Percentiles rank a stretch among this genome's conserved stretches.
Conservation (phyloP, 495 filamentous ascomycete species). For the Friedmanniomyces endolithicus region DNA sequence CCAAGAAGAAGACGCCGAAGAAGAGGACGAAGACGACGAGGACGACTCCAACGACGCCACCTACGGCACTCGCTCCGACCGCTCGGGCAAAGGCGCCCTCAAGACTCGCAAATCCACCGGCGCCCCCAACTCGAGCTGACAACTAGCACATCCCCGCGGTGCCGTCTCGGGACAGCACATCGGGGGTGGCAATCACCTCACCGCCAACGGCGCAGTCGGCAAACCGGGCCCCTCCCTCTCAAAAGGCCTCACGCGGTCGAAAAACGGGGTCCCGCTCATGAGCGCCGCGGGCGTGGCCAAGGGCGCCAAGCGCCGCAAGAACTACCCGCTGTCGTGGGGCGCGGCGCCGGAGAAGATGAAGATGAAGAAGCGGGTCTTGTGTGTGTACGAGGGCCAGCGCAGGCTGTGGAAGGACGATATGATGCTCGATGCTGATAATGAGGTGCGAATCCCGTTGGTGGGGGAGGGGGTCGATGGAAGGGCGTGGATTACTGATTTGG, state of each 20-base stretch:
- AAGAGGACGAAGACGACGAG: conserved; percentile 51
- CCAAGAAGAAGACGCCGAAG: conserved; percentile 46
- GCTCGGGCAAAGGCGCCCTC: conserved; percentile 39
- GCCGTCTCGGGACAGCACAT: conserved; percentile 37
- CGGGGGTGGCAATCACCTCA: conserved; percentile 37
- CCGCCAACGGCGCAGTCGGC: conserved; percentile 14
- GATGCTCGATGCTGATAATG: conserved; percentile 92
- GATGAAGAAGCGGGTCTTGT: conserved; percentile 91
- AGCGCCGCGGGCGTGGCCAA: conserved; percentile 28
- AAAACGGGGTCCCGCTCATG: conserved; percentile 37
- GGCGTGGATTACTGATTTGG: conserved; percentile 82
- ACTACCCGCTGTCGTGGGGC: conserved; percentile 88
- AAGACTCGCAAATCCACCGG: conserved; percentile 29
- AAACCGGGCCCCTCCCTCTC: not conserved
- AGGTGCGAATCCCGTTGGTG: conserved; percentile 71
- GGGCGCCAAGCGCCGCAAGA: conserved; percentile 61
- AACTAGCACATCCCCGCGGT: conserved; percentile 46
- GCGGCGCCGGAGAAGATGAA: conserved; percentile 83
- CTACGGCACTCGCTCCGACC: conserved; percentile 28
- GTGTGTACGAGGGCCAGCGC: conserved; percentile 80
- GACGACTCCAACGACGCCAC: conserved; percentile 43
- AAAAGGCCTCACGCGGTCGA: conserved; percentile 35
- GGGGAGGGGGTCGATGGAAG: conserved; percentile 44
- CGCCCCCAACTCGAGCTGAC: conserved; percentile 40
- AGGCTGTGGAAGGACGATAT: conserved; percentile 96